Percentiles rank a stretch among this genome's conserved stretches.
Conservation (phyloP, 257 asterid species). For the Hygrophila difformis region DNA sequence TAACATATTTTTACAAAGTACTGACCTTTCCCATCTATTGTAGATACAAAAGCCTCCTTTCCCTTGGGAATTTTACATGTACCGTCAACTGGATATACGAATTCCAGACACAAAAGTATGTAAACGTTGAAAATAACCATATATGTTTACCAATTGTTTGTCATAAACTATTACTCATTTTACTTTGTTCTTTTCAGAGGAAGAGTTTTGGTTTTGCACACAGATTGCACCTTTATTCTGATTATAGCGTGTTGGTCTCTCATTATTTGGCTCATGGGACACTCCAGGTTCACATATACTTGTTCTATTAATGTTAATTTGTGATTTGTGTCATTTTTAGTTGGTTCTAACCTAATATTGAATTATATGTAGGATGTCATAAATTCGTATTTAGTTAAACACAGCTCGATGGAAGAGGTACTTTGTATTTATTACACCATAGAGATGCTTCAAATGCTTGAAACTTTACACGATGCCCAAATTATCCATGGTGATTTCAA, state of each 20-base stretch:
- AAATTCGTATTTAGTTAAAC: constrained; percentile 51
- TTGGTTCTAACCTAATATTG: background rate
- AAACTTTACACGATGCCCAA: constrained; percentile 55
- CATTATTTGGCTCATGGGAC: constrained; percentile 81
- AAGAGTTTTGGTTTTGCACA: constrained; percentile 79
- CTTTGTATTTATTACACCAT: constrained; percentile 84
- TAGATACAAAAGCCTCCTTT: constrained; percentile 99
- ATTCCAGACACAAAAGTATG: constrained; percentile 72
- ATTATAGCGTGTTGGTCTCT: constrained; percentile 82
- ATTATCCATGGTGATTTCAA: constrained; percentile 94
- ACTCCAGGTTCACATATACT: constrained; percentile 67
- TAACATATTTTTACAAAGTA: background rate
- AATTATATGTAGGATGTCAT: constrained; percentile 71
- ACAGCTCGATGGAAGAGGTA: constrained; percentile 82
- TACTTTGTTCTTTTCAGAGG: constrained; percentile 46
- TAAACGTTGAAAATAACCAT: constrained; percentile 8
- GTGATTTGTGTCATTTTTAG: background rate
- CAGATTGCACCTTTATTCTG: constrained; percentile 79
- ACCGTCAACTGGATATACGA: constrained; percentile 81
- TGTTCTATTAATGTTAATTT: constrained; percentile 7
- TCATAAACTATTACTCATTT: constrained; percentile 19
- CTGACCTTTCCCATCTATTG: constrained; percentile 12
- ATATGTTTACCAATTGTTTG: constrained; percentile 5
- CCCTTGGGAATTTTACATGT: constrained; percentile 97
- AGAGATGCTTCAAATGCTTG: constrained; percentile 85